Evolutionary conservation across 148 eudicot species (phyloP).

Genomic region (Hydrangea macrophylla): DNA sequence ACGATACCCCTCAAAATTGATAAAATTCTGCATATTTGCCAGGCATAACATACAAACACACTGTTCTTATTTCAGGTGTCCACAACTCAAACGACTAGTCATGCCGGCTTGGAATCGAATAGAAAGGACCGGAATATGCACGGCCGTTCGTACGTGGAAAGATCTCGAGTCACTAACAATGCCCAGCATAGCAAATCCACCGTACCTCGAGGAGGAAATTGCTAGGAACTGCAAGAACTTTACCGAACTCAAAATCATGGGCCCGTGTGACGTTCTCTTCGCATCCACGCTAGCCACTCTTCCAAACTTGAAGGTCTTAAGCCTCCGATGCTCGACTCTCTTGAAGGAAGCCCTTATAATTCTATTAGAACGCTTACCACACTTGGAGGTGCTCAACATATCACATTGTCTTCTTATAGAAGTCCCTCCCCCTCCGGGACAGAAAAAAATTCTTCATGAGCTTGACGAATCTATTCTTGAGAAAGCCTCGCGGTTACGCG

Average conservation of each 20-base stretch:
- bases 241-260: constrained; percentile 42
- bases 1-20: too few species aligned
- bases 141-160: constrained; percentile 35
- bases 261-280: constrained; percentile 29
- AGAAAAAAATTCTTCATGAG: constrained; percentile 15
- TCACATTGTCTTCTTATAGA: constrained; percentile 42
- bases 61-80: constrained; percentile 31
- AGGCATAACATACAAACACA: background rate
- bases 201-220: constrained; percentile 40
- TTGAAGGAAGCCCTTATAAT: constrained; percentile 34
- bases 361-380: constrained; percentile 26
- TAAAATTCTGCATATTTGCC: too few species aligned
- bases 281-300: constrained; percentile 31
- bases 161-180: constrained; percentile 48
- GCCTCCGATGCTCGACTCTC: constrained; percentile 40
- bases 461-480: constrained; percentile 31
- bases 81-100: constrained; percentile 36
- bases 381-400: constrained; percentile 44
- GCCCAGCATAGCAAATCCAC: constrained; percentile 41
- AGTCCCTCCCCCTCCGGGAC: constrained; percentile 25
- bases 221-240: constrained; percentile 42
- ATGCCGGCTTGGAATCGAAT: constrained; percentile 56
- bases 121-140: constrained; percentile 43
- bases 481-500: constrained; percentile 31
- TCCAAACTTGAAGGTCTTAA: constrained; percentile 40